phyloP scores from a whole-genome alignment of 768 basidiomycete species.

The Lentinula guzmanii region DNA sequence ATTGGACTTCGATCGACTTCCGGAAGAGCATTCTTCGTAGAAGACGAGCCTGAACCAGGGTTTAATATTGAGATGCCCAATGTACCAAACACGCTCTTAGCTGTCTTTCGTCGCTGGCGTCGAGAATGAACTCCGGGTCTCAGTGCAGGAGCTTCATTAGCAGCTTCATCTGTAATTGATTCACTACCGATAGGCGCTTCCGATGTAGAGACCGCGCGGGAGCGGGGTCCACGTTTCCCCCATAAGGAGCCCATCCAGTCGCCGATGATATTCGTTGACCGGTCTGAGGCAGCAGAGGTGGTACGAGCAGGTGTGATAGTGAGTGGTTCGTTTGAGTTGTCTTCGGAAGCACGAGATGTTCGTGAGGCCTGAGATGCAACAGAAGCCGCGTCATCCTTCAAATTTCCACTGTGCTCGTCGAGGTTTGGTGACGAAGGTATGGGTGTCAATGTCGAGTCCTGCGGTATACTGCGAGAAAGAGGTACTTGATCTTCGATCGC shows the following conservation, averaged over 20 bases:
- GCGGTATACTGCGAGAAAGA: conserved; percentile 28
- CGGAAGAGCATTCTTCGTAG: conserved; percentile 8
- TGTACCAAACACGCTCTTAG: conserved; percentile 66
- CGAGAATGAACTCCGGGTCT: not conserved
- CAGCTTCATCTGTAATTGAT: not conserved
- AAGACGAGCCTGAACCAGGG: conserved; percentile 25
- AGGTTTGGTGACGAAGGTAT: conserved; percentile 21
- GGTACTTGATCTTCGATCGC: conserved; percentile 44
- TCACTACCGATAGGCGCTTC: not conserved
- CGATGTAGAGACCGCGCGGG: conserved; percentile 14
- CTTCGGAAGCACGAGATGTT: not conserved
- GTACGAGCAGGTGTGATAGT: not conserved
- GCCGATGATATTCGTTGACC: conserved; percentile 30
- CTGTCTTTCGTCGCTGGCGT: conserved; percentile 32
- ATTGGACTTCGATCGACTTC: conserved; percentile 3
- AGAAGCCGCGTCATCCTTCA: not conserved
- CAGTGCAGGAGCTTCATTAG: not conserved
- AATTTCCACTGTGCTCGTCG: not conserved
- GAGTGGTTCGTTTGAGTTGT: not conserved
- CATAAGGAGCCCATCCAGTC: conserved; percentile 82
- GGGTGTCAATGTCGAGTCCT: conserved; percentile 24
- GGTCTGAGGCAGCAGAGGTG: not conserved
- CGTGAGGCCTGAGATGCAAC: not conserved
- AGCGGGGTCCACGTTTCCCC: conserved; percentile 33
- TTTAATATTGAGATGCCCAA: conserved; percentile 66